Evolutionary conservation across 805 yeast species (phyloP), one percentile per base, ranked within the genome.

Genomic region (Phaffomyces thermotolerans): DNA sequence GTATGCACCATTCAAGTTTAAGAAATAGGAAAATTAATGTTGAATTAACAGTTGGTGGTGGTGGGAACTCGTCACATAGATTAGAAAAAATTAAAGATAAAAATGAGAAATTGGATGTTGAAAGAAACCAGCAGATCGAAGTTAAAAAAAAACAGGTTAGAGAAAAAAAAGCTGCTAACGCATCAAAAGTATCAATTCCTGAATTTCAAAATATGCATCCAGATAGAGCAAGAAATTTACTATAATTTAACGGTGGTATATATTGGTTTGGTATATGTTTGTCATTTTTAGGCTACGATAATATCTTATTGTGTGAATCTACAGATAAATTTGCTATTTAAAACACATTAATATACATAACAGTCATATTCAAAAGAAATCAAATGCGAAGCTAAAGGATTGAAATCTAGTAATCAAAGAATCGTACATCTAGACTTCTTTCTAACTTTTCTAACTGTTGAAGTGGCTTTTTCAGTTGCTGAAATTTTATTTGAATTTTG

Each of bases 1-100:
- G 83, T 50, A 75, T 85, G 71, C 96, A 93, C 63, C 95, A 87
- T 63, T 72, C 91, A 4, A 55, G 68, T 9, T 60, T 91, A 50
- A 73, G 77, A 45, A 72, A 75, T 36, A 73, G 96, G 52, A 87
- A 81, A 61, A 90, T 93, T 57, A 93, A 93, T 58, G 97, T 93
- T 31, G 99, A 93, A 62, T 72, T 93, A 54, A 93, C 98, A 3
- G 99, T 88, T 40, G 99, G 99, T 44, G 99, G 99, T 35, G 99
- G 99, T 39, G 97, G 97, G 44, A 91, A 91, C 61, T 80, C 95
- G 9, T 67, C 73, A 46, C 72, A 68, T 35, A 68, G 95, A 57
- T 54, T 77, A 38, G 73, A 76, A 43, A 93, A 93, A 64, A 72
- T 93, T 53, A 77, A 78, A 57, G 76, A 74, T 39, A 91, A 91